Evolutionary conservation across 371 early-diverging fungal species (phyloP).

Genomic region (Blastocladiella emersonii): DNA sequence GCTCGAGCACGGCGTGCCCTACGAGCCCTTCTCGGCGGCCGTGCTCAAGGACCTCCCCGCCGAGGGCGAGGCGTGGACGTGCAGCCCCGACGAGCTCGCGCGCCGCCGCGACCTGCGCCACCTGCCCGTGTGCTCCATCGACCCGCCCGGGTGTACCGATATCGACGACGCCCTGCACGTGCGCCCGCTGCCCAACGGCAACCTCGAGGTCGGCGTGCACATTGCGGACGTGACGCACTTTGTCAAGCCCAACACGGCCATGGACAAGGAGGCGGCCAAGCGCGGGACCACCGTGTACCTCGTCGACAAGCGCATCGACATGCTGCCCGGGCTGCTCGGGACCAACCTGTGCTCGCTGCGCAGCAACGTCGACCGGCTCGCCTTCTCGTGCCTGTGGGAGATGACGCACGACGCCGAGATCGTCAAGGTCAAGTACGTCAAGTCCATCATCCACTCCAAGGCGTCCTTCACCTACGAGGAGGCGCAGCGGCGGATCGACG

Average conservation of each 20-base stretch:
- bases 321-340: conserved; percentile 82
- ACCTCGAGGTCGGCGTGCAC: conserved; percentile 75
- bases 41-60: conserved; percentile 65
- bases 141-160: conserved; percentile 99
- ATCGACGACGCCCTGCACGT: conserved; percentile 99
- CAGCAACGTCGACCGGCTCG: conserved; percentile 77
- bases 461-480: conserved; percentile 95
- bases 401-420: conserved; percentile 62
- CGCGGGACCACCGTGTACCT: conserved; percentile 93
- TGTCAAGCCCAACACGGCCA: conserved; percentile 65
- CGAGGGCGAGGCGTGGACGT: conserved; percentile 78
- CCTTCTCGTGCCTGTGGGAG: conserved; percentile 70
- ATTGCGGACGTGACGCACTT: conserved; percentile 98
- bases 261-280: conserved; percentile 78
- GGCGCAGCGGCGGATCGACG: conserved; percentile 88
- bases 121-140: conserved; percentile 88
- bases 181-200: conserved; percentile 66
- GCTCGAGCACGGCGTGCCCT: conserved; percentile 90
- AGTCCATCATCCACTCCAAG: conserved; percentile 85
- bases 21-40: conserved; percentile 73
- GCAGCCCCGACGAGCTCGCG: conserved; percentile 45
- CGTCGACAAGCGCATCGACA: conserved; percentile 91
- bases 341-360: conserved; percentile 85
- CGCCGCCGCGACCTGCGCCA: conserved; percentile 68
- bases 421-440: conserved; percentile 53